Evolutionary conservation across 2,329 filamentous ascomycete genomes (phyloP), one percentile per base, ranked within the genome.

Genomic region (Ophiostoma pallidulum): DNA sequence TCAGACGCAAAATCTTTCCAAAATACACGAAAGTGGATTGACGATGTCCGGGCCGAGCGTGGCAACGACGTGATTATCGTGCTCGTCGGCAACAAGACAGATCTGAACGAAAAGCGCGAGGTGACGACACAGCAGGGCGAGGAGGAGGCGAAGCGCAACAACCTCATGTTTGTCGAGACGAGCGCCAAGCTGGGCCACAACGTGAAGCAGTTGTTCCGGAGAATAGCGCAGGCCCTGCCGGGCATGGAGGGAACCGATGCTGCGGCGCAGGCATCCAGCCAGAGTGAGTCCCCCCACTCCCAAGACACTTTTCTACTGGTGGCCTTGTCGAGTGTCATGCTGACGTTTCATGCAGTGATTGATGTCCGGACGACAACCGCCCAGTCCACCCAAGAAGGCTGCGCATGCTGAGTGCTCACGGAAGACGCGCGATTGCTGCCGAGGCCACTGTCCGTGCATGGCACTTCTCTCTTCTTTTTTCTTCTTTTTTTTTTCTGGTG

Each of bases 31-130:
- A 98, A 98, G 76, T 98, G 94, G 92, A 94, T 98, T 56, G 92
- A 98, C 64, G 92, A 98, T 63, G 92, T 98, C 50, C 80, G 92
- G 53, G 91, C 90, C 44, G 92, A 98, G 73, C 80, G 92, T 61
- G 92, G 92, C 44, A 95, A 94, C 72, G 92, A 98, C 68, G 94
- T 98, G 52, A 98, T 98, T 60, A 97, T 98, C 60, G 92, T 98
- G 40, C 72, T 98, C 40, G 94, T 98, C 33, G 92, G 92, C 57
- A 98, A 98, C 75, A 98, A 98, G 81, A 98, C 92, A 38, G 92
- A 98, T 75, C 69, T 98, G 66, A 94, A 92, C 67, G 92, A 98
- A 67, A 97, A 96, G 77, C 80, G 92, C 47, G 91, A 98, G 69
- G 92, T 98, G 52, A 98, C 91, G 36, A 94, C 89, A 31, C 83